Evolutionary conservation across 306 rosid genomes (phyloP), one percentile per base, ranked within the genome.

Genomic region (Glycyrrhiza uralensis): DNA sequence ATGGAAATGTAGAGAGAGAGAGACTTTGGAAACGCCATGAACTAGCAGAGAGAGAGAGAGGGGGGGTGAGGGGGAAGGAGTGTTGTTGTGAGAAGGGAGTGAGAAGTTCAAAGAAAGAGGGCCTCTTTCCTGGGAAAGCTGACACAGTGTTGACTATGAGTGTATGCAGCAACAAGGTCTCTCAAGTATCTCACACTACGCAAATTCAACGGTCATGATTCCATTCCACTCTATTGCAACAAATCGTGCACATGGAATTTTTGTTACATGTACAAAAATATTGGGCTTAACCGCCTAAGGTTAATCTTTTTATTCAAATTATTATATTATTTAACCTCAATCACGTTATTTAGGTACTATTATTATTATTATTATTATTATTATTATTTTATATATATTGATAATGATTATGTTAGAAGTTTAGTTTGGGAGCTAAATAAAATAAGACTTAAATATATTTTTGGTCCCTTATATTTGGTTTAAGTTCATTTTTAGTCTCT

Each of bases 61-160:
- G 28, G 56, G 33, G 20, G 4, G 72, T n/a, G 50, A 26, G 32
- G 29, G 32, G 56, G 4, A 69, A 60, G 20, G 60, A 36, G 28
- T 12, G 73, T 41, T 38, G 19, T 49, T 29, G 66, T 26, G 39
- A 19, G 80, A 2, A 13, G 71, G 52, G 44, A 77, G 83, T 39
- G 82, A 56, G 75, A 59, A 76, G 76, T 76, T 65, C 79, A 66
- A 79, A 79, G 85, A 65, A 78, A 76, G 85, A 59, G 67, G 81
- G 59, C 54, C 83, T 54, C 80, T 77, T 76, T 86, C 78, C 65
- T 29, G 78, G 84, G 67, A 89, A 89, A 85, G 91, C 87, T 85
- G 93, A 89, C 88, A 83, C 62, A 56, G 81, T 69, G 87, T 88
- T 88, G 93, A 91, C 96, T 71, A 65, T 13, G 67, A 76, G 79